phyloP scores from a whole-genome alignment of 2,329 filamentous ascomycete genomes.

The Aureobasidium sp. region DNA sequence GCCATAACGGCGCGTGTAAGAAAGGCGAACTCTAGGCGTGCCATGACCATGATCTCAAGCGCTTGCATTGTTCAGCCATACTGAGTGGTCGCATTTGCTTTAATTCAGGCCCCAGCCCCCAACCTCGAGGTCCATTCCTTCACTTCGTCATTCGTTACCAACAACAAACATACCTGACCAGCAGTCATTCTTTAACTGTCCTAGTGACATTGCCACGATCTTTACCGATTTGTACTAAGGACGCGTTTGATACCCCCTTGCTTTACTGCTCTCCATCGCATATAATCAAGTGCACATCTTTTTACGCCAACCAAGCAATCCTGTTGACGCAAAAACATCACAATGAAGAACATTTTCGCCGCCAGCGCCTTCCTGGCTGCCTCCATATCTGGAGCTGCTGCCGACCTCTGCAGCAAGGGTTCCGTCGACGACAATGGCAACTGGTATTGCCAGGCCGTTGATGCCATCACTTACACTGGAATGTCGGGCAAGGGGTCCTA shows the following conservation, averaged over 20 bases:
- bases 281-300: constrained; percentile 10
- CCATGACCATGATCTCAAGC: constrained; percentile 7
- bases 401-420: constrained; percentile 26
- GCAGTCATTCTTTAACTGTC: constrained; percentile 19
- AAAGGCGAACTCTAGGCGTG: constrained; percentile 10
- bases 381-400: constrained; percentile 18
- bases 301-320: constrained; percentile 1
- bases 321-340: neutral
- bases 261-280: constrained; percentile 10
- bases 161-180: constrained; percentile 15
- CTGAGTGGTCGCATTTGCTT: constrained; percentile 1
- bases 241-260: constrained; percentile 17
- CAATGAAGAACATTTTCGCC: constrained; percentile 17
- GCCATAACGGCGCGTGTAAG: constrained; percentile 13
- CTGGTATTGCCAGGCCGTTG: constrained; percentile 59
- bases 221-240: constrained; percentile 14
- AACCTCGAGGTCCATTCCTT: constrained; percentile 12
- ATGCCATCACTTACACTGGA: constrained; percentile 57
- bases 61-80: constrained; percentile 9
- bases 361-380: constrained; percentile 18
- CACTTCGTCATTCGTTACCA: constrained; percentile 17
- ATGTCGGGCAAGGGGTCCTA: constrained; percentile 49
- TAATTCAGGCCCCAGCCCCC: constrained; percentile 12
- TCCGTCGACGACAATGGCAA: constrained; percentile 44
- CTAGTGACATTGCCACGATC: constrained; percentile 9